These are phyloP conservation scores for Pleurotus tuoliensis DNA, from an alignment of 768 basidiomycete species.

Conservation along the genomic window DNA sequence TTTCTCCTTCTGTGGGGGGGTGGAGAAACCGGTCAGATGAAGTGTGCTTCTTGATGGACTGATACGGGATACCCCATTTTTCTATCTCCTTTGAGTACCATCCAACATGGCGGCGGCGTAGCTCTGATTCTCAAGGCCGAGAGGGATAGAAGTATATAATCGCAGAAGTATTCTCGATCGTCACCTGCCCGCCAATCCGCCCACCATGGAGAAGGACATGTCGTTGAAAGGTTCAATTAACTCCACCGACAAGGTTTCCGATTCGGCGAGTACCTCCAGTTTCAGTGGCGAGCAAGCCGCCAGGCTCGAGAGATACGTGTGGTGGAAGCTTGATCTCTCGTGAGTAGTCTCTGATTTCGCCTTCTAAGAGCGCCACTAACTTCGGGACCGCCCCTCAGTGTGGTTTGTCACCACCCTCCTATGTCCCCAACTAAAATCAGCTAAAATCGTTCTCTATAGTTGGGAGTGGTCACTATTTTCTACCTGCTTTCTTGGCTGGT, in stretches of 20 bases:
- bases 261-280: constrained; percentile 1
- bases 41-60: neutral
- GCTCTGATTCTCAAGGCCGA: too few species aligned
- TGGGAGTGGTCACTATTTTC: constrained; percentile 7
- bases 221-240: neutral
- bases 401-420: neutral
- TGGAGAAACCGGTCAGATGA: neutral
- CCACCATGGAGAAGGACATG: constrained; percentile 1
- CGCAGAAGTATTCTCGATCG: too few species aligned
- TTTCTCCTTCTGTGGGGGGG: neutral
- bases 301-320: neutral
- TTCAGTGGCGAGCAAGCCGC: neutral
- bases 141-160: too few species aligned
- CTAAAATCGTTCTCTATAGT: neutral
- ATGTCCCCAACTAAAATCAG: too few species aligned
- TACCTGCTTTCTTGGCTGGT: constrained; percentile 12
- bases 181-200: neutral
- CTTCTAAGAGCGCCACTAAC: neutral
- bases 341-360: neutral
- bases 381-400: neutral
- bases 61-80: neutral
- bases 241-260: constrained; percentile 1
- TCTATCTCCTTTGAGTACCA: neutral
- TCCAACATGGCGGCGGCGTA: too few species aligned
- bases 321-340: constrained; percentile 3